A percentile compares a stretch with the other conserved stretches of the same genome.
These are phyloP conservation scores for Rubia tinctorum DNA, from an alignment of 305 asterid species.

Conservation along the genomic window DNA sequence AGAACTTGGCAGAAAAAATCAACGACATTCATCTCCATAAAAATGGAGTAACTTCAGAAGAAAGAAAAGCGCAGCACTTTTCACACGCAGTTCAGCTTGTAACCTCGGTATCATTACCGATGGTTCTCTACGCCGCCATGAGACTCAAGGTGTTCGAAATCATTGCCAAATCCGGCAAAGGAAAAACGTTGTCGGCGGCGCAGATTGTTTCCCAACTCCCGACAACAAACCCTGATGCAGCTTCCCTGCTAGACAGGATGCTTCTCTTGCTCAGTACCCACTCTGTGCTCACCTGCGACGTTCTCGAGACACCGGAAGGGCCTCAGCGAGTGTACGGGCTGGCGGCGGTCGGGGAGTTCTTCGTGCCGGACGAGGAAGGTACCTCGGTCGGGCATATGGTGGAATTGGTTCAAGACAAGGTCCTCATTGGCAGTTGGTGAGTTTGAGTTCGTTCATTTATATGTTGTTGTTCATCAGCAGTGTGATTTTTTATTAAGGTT, in stretches of 20 bases:
- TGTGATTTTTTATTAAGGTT: too few relatives aligned
- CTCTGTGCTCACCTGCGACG: conserved; percentile 12
- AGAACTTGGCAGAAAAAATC: too few relatives aligned
- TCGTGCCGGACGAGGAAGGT: conserved; percentile 13
- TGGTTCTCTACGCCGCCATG: conserved; percentile 12
- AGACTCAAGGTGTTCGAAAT: conserved; percentile 11
- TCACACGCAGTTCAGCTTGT: conserved; percentile 6
- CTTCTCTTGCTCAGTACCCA: conserved; percentile 12
- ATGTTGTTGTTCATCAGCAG: too few relatives aligned
- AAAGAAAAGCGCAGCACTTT: not conserved
- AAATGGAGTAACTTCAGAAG: not conserved
- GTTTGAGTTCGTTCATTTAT: not conserved
- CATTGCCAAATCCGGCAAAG: conserved; percentile 8
- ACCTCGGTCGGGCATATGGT: not conserved
- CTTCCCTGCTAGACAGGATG: conserved; percentile 19
- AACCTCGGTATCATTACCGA: conserved; percentile 2
- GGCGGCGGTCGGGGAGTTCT: not conserved
- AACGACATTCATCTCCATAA: not conserved
- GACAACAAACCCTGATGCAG: conserved; percentile 3
- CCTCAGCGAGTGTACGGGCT: conserved; percentile 5
- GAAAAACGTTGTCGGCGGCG: conserved; percentile 2
- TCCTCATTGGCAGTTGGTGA: conserved; percentile 4
- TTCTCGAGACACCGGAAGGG: not conserved
- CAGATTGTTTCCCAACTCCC: conserved; percentile 6
- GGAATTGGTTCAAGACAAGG: conserved; percentile 6